A percentile compares a stretch with the other conserved stretches of the same genome.
Evolutionary conservation across 345 rosid species (phyloP).

Genomic region (Moricandia arvensis): DNA sequence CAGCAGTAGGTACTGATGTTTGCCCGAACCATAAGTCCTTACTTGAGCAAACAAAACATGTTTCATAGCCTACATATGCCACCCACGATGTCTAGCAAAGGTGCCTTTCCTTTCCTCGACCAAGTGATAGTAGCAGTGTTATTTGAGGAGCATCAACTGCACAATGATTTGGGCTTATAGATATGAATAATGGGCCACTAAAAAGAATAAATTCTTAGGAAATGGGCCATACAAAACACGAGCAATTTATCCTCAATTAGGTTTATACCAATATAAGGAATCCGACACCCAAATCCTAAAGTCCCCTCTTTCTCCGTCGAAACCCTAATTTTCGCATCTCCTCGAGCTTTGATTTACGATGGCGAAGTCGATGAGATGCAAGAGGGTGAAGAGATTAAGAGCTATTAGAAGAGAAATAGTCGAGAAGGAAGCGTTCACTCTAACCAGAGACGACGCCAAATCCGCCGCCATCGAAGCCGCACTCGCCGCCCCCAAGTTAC

Average conservation of each 20-base stretch:
- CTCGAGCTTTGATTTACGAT: slow-evolving; percentile 27
- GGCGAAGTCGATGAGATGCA: slow-evolving; percentile 95
- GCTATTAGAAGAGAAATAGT: slow-evolving; percentile 86
- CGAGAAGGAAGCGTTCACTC: slow-evolving; percentile 51
- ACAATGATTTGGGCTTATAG: slow-evolving; percentile 11
- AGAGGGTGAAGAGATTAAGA: slow-evolving; percentile 87
- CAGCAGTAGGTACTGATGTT: slow-evolving; percentile 76
- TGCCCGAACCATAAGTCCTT: slow-evolving; percentile 73
- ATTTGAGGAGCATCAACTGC: slow-evolving; percentile 50
- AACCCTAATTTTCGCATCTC: slow-evolving; percentile 11
- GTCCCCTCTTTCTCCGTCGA: neutral
- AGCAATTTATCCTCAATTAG: slow-evolving; percentile 16
- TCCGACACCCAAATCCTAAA: neutral
- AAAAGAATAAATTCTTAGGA: neutral
- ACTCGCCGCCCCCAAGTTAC: slow-evolving; percentile 79
- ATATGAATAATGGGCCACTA: neutral
- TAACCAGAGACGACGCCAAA: slow-evolving; percentile 83
- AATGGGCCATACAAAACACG: neutral
- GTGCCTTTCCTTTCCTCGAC: slow-evolving; percentile 55
- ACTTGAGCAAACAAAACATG: slow-evolving; percentile 86
- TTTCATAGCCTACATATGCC: slow-evolving; percentile 44
- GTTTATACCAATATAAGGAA: slow-evolving; percentile 28
- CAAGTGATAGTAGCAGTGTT: slow-evolving; percentile 41
- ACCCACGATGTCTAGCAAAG: slow-evolving; percentile 44
- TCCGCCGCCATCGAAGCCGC: slow-evolving; percentile 80